phyloP scores from a whole-genome alignment of 306 rosid genomes.

The Rubus parviflorus region DNA sequence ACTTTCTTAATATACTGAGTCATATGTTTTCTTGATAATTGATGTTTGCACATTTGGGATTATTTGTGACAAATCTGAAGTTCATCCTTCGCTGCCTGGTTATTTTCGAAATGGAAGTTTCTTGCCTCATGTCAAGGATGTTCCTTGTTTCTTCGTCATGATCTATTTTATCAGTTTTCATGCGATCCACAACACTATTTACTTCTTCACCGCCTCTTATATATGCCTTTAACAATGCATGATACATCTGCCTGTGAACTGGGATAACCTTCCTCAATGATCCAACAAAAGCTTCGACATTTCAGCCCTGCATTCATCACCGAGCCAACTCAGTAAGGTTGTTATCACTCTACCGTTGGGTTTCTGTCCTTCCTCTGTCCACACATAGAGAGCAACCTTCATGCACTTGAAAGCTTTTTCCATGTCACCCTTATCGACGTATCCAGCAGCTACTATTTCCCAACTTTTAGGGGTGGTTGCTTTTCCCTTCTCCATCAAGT shows the following conservation, averaged over 20 bases:
- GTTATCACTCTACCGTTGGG: constrained; percentile 44
- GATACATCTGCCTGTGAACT: constrained; percentile 46
- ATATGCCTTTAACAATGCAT: constrained; percentile 53
- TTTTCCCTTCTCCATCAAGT: constrained; percentile 54
- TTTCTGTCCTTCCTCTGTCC: constrained; percentile 49
- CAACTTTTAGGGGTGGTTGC: constrained; percentile 56
- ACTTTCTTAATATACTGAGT: not conserved
- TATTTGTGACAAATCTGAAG: not conserved
- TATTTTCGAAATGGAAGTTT: not conserved
- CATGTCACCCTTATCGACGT: constrained; percentile 47
- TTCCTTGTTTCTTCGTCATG: constrained; percentile 43
- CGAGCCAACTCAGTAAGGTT: constrained; percentile 54
- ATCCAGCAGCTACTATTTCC: constrained; percentile 57
- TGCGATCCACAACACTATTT: constrained; percentile 40
- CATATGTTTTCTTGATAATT: constrained; percentile 4
- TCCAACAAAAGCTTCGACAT: constrained; percentile 53
- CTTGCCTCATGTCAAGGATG: constrained; percentile 34
- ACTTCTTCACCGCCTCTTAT: constrained; percentile 56
- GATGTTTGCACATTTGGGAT: constrained; percentile 1
- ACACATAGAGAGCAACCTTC: constrained; percentile 46
- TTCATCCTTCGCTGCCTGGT: not conserved
- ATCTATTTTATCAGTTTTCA: constrained; percentile 51
- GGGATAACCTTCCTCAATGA: constrained; percentile 42
- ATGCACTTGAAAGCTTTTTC: constrained; percentile 59
- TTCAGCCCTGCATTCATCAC: constrained; percentile 54